Conservation (phyloP, 140 eudicot genomes). For the Artemisia princeps region DNA sequence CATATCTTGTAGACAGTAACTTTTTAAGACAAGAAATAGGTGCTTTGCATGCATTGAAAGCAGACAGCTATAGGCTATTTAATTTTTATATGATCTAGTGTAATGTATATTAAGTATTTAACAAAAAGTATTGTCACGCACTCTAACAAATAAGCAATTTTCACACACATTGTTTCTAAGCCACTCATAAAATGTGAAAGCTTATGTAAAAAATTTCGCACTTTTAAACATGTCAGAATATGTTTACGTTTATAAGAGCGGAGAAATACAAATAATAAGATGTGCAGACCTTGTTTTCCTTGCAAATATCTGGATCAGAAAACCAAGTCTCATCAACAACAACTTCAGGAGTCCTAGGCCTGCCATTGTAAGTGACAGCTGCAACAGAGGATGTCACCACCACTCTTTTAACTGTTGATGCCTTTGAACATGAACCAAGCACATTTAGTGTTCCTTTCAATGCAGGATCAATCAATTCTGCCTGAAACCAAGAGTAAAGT, state of each 20-base stretch:
- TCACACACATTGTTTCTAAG: too few relatives aligned
- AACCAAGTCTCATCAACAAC: constrained; percentile 63
- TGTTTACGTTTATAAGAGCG: too few relatives aligned
- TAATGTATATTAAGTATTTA: constrained; percentile 4
- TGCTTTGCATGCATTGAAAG: not conserved
- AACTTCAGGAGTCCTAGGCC: constrained; percentile 44
- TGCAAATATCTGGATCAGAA: constrained; percentile 41
- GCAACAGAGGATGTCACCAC: constrained; percentile 51
- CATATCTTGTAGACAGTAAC: not conserved
- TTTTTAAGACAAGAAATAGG: not conserved
- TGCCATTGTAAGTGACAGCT: constrained; percentile 44
- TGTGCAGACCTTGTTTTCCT: constrained; percentile 31
- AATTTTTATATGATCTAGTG: not conserved
- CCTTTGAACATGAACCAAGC: constrained; percentile 43
- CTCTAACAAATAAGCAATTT: too few relatives aligned
- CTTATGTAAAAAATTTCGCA: too few relatives aligned
- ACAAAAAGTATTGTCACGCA: too few relatives aligned
- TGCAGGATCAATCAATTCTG: constrained; percentile 56
- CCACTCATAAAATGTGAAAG: too few relatives aligned
- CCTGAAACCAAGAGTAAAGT: constrained; percentile 29
- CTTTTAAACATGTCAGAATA: too few relatives aligned
- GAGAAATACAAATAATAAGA: too few relatives aligned
- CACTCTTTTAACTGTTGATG: constrained; percentile 43
- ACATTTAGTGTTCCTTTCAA: constrained; percentile 58
- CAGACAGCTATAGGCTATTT: constrained; percentile 6